Evolutionary conservation across 345 rosid species (phyloP).

Genomic region (Camelina hispida): DNA sequence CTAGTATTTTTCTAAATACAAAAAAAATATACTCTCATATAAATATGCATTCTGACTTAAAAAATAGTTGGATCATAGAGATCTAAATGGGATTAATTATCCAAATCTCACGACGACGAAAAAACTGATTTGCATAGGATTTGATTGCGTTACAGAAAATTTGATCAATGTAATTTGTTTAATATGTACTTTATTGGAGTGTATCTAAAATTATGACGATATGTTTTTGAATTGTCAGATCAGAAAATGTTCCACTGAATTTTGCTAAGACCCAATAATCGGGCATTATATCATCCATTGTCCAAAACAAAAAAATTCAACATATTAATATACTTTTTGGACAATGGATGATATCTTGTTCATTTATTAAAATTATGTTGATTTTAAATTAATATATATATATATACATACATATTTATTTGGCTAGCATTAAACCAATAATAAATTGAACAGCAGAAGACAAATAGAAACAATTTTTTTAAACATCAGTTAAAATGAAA

Average conservation of each 20-base stretch:
- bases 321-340: too few relatives aligned
- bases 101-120: not conserved
- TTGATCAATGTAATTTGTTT: not conserved
- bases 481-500: too few relatives aligned
- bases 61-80: not conserved
- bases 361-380: too few relatives aligned
- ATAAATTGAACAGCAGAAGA: too few relatives aligned
- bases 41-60: not conserved
- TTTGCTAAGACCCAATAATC: not conserved
- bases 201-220: not conserved
- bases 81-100: slow-evolving; percentile 1
- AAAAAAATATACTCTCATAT: not conserved
- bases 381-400: too few relatives aligned
- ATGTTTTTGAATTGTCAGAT: not conserved
- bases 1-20: not conserved
- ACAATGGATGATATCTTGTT: too few relatives aligned
- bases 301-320: not conserved
- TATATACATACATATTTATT: too few relatives aligned
- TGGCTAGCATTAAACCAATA: too few relatives aligned
- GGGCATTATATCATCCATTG: not conserved
- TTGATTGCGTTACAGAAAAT: not conserved
- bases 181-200: not conserved
- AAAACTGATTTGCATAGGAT: not conserved
- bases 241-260: not conserved
- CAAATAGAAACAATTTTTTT: too few relatives aligned